Base-by-base conservation (phyloP, 345 rosid genomes). In the Dimocarpus longan region DNA sequence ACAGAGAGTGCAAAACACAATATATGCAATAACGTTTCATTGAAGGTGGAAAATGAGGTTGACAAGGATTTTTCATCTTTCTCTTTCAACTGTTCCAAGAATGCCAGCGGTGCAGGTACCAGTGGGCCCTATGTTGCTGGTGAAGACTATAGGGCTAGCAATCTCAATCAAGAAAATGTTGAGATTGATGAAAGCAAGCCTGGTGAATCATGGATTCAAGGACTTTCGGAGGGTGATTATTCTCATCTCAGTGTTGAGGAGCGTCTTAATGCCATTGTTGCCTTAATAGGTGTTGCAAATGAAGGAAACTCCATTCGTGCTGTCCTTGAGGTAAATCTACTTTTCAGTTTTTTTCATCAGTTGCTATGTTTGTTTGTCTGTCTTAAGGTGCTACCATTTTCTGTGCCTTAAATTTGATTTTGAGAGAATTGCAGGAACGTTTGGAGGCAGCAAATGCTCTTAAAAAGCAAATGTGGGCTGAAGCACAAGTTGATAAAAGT, bases 381-480 rank as follows among this genome's bases (percentile, higher is more conserved):
- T 75, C 62, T 81, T 64, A n/a, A 75, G 54, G 75, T 68, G 44
- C 32, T 40, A 8, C 70, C 59, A 24, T 59, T 69, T 52, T 66
- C 13, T 54, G 6, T 78, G 13, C 57, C 52, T 70, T 22, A 70
- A 54, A 72, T 69, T 81, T 80, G 76, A 82, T 76, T 39, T 77
- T 24, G 52, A 62, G 63, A 3, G 54, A 76, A 79, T 82, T 39
- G 66, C 93, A 97, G 99, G 99, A 97, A 52, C 98, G 99, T 54
- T 78, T 97, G 89, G 99, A 97, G 86, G 97, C 96, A 57, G 96
- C 99, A 81, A 94, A 89, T 88, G 87, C 97, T 86, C 94, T 97
- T 80, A 97, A 97, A 86, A 97, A 92, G 82, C 98, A 97, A 83
- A 94, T 97, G 95, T 97, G 97, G 99, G 91, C 92, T 6, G 99